Conservation (phyloP, 179 eudicot genomes). For the Sideroxylon spinosum region DNA sequence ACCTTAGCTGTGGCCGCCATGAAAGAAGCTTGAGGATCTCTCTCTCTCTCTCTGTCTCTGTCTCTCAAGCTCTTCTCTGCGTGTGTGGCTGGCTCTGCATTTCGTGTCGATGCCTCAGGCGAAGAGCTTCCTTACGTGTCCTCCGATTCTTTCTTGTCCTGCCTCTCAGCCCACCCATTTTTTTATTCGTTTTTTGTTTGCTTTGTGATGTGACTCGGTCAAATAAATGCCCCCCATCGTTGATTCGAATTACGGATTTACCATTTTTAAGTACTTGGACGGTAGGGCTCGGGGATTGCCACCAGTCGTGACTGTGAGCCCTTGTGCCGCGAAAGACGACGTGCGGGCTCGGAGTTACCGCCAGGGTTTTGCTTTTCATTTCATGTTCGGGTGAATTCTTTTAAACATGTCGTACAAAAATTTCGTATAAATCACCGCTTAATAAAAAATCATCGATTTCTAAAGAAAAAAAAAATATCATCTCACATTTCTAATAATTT, state of each 20-base stretch:
- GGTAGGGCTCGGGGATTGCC: too few relatives aligned
- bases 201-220: not conserved
- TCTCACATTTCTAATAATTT: too few relatives aligned
- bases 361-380: too few relatives aligned
- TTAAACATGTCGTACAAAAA: too few relatives aligned
- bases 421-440: too few relatives aligned
- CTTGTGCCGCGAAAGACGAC: too few relatives aligned
- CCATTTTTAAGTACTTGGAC: slow-evolving; percentile 10
- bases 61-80: not conserved
- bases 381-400: too few relatives aligned
- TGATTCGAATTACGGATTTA: slow-evolving; percentile 20
- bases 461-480: too few relatives aligned
- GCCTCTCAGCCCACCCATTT: slow-evolving; percentile 11
- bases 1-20: slow-evolving; percentile 32
- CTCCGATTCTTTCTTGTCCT: not conserved
- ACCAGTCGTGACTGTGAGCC: too few relatives aligned
- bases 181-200: slow-evolving; percentile 13
- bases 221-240: not conserved
- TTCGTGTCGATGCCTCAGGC: not conserved
- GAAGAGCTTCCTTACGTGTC: not conserved
- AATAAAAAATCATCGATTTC: too few relatives aligned
- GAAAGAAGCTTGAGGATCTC: slow-evolving; percentile 4
- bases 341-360: too few relatives aligned
- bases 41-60: not conserved
- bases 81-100: slow-evolving; percentile 3